Evolutionary conservation across 1,284 basidiomycete genomes (phyloP).

Genomic region (Sutorius eximius): DNA sequence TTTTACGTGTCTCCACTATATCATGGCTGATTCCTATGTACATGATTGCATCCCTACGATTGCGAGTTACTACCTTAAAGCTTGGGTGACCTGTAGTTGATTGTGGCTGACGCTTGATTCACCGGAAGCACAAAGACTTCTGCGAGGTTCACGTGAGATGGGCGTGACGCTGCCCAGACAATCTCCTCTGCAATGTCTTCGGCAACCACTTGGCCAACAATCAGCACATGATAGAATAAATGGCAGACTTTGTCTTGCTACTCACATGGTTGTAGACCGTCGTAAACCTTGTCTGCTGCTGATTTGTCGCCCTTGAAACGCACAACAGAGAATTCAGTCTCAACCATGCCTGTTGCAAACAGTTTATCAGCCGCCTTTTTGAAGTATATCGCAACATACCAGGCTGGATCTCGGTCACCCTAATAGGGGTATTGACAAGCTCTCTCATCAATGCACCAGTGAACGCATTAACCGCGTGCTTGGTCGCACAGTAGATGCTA

Average conservation of each 20-base stretch:
- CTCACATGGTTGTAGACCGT: slow-evolving; percentile 79
- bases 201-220: slow-evolving; percentile 56
- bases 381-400: slow-evolving; percentile 44
- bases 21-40: background rate
- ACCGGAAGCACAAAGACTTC: slow-evolving; percentile 78
- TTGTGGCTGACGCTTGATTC: slow-evolving; percentile 75
- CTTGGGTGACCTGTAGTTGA: slow-evolving; percentile 30
- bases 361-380: background rate
- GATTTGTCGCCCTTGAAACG: slow-evolving; percentile 83
- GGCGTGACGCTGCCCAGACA: slow-evolving; percentile 90
- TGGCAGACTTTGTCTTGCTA: slow-evolving; percentile 8
- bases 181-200: slow-evolving; percentile 96
- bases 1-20: slow-evolving; percentile 12
- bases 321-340: slow-evolving; percentile 89
- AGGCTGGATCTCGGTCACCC: slow-evolving; percentile 90
- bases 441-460: slow-evolving; percentile 82
- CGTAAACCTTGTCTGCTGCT: slow-evolving; percentile 87
- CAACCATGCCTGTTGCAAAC: slow-evolving; percentile 70
- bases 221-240: slow-evolving; percentile 19
- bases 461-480: slow-evolving; percentile 90
- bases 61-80: slow-evolving; percentile 2
- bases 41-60: background rate
- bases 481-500: slow-evolving; percentile 79
- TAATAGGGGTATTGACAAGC: slow-evolving; percentile 86
- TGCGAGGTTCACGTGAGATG: slow-evolving; percentile 84